Evolutionary conservation across 352 stramenopile genomes (phyloP), one percentile per base, ranked within the genome.

Genomic region (Phytopythium sindhum): DNA sequence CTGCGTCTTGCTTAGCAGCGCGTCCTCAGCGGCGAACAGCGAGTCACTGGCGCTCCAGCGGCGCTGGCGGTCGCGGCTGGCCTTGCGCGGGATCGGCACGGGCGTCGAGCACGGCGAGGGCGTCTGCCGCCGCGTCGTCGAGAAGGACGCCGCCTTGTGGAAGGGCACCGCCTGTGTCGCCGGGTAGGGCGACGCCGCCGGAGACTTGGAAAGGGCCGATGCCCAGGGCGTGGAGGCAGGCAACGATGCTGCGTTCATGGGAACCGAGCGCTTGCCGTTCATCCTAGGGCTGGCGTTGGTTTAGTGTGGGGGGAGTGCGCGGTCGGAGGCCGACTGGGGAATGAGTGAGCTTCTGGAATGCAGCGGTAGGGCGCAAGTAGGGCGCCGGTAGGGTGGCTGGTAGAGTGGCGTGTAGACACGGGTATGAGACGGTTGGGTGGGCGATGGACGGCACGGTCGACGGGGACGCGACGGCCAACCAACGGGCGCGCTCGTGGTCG

Each of bases 41-140:
- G 54, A 26, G 53, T 67, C 5, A 57, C 63, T 15, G 28, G 73
- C 61, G 54, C 73, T 82, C 51, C 72, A 75, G 33, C 72, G 61
- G 11, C 74, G 66, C 52, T 74, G 63, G 48, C 50, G 55, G 51
- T 64, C 52, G 24, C 64, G 15, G 64, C 56, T 62, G 35, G 21
- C 73, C 66, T 54, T 75, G 64, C 54, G 70, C 31, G 79, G 79
- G 60, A 88, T 88, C 2, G 77, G 70, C 33, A 88, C 71, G 8
- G 79, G 79, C 17, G 79, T 77, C 11, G 79, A 88, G 64, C 77
- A 86, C 5, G 74, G 68, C 50, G 75, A 56, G 29, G 41, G 53
- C 29, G 35, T 44, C 24, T 19, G 26, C 4, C 66, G 66, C 3
- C 67, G 47, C 2, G 66, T 63, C 26, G 33, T 69, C 15, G 66